Evolutionary conservation across 352 stramenopile species (phyloP), one percentile per base, ranked within the genome.

Genomic region (Bremia lactucae): DNA sequence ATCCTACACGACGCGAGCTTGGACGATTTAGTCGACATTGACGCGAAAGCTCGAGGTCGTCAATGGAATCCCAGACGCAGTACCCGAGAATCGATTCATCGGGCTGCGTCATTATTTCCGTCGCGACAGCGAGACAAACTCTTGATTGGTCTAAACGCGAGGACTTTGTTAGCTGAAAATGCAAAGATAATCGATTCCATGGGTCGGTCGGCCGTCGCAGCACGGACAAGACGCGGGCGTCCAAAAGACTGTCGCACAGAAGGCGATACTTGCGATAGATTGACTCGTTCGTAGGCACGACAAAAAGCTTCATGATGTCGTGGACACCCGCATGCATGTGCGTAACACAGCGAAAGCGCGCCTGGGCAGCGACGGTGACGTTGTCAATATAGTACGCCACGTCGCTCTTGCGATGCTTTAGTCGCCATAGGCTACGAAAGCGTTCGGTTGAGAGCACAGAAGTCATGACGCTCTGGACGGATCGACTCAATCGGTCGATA

Each of bases 51-150:
- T 62, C 52, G 1, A 38, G 45, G 11, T 63, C 54, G 14, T 77
- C 56, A 23, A 83, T 58, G 6, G 67, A 79, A 41, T 83, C 65
- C 70, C 67, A 79, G 9, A 83, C 56, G 41, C 70, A 79, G 41
- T 79, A 83, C 38, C 64, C 70, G 28, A 79, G 66, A 0, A 59
- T 73, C 1, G 67, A 68, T 13, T 65, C 62, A 28, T 75, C 49
- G 21, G 62, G 34, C 37, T 68, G 53, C 4, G 15, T 46, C 29
- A 70, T 56, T 25, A 63, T 41, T 7, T 73, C 57, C 1, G 63
- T 73, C 16, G 64, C 59, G 15, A 64, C 44, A 10, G 56, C 47
- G 16, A 64, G 21, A 28, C 58, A 65, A 29, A 67, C 36, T 22
- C 68, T 60, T 40, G 67, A 28, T 77, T 70, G 16, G 42, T 31